Conservation (phyloP, 495 filamentous ascomycete species). For the Tuber calosporum region DNA sequence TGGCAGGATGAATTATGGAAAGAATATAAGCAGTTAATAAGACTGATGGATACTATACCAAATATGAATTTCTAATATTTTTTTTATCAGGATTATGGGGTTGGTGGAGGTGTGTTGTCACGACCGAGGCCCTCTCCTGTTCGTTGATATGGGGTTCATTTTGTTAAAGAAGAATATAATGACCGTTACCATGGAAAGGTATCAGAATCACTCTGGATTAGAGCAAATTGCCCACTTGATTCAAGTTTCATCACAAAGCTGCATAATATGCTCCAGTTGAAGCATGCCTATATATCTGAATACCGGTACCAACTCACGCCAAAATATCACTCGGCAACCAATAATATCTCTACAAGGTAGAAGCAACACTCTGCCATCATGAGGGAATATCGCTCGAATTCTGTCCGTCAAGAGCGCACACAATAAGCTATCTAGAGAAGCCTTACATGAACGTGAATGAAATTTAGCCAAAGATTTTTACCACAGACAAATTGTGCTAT, state of each 20-base stretch:
- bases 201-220: background rate
- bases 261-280: background rate
- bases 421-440: constrained; percentile 5
- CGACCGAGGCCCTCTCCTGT: no score
- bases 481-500: background rate
- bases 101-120: no score
- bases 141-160: no score
- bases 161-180: no score
- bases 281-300: background rate
- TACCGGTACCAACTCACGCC: background rate
- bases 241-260: background rate
- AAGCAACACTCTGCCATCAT: background rate
- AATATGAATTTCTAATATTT: no score
- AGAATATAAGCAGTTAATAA: no score
- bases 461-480: constrained; percentile 5
- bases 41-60: no score
- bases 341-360: background rate
- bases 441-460: background rate
- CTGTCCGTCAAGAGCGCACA: constrained; percentile 1
- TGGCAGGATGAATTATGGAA: no score
- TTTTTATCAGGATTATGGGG: no score
- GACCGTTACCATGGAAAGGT: no score
- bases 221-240: background rate
- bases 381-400: background rate
- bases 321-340: background rate